Evolutionary conservation across 306 rosid species (phyloP), one percentile per base, ranked within the genome.

Genomic region (Psophocarpus tetragonolobus): DNA sequence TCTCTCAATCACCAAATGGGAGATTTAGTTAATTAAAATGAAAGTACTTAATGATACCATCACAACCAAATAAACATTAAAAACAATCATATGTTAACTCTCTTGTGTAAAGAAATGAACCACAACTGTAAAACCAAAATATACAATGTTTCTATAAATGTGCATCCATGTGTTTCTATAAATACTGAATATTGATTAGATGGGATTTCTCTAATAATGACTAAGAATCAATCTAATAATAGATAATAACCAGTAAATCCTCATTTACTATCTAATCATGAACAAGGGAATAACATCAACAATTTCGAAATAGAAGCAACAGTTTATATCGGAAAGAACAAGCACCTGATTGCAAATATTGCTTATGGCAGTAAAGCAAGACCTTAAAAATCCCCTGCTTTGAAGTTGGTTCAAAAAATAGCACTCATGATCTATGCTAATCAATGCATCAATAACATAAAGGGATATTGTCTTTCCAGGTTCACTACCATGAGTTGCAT

Each of bases 401-500:
- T 95, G 98, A 58, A 92, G 97, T 77, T 91, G 97, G 83, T 83
- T 77, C 76, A 95, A 80, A 89, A 95, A 95, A 88, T 83, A 92
- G 81, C 83, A 84, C 33, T 92, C 97, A 82, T 91, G 97, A 84
- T 95, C 98, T 35, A 92, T 84, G 81, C 92, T 90, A 77, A 95
- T 86, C 86, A 95, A 82, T 41, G 96, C 95, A 83, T 95, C 98
- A 77, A 95, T 78, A 73, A 92, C 92, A 81, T 92, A 95, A 26
- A 90, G 91, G 35, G 98, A 56, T 64, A 91, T 87, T 3, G 97
- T 92, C 84, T 92, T 95, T 82, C 98, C 98, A 64, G 93, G 96
- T 84, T 95, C 98, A 82, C 97, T 89, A 67, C 98, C 97, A 76
- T 88, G 96, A 48, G 85, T 89, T 73, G 93, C 97, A 87, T 95